Base-by-base conservation (phyloP, 805 yeast genomes). In the Schizosaccharomyces cryophilus region DNA sequence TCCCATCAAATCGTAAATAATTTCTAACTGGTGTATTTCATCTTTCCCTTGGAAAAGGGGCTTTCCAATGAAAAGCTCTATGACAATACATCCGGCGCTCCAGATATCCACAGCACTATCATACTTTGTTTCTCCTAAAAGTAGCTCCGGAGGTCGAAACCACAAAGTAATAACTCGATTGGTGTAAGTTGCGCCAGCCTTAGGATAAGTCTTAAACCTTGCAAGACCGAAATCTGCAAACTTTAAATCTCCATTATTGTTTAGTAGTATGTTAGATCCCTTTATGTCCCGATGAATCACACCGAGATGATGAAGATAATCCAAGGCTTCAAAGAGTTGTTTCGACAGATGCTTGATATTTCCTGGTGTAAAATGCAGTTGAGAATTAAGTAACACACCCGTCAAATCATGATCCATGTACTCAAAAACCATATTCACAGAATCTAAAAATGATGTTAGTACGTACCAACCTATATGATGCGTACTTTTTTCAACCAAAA, bases 161-260 rank as follows among this genome's bases (percentile, higher is more conserved):
- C 98, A 93, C 47, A 93, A 74, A 0, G 98, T 93, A 61, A 93
- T 93, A 51, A 93, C 97, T 62, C 98, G 74, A 69, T 93, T 93
- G 1, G 98, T 90, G 71, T 90, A 90, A 66, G 88, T 93, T 3
- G 86, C 85, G 24, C 78, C 74, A 59, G 69, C 67, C 62, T 66
- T 68, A 17, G 64, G 62, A 45, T 66, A 61, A 61, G 72, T 69
- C 35, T 69, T 64, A 42, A 67, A 64, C 48, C 77, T 84, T 1
- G 97, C 97, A 45, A 93, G 74, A 0, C 99, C 98, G 70, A 93
- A 94, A 72, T 93, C 99, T 1, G 96, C 98, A 58, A 93, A 80
- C 67, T 90, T 90, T 47, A 94, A 75, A 7, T 80, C 73, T 0
- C 98, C 98, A 60, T 76, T 73, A 61, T 76, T 78, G 67, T 85